Evolutionary conservation across 805 yeast species (phyloP), one percentile per base, ranked within the genome.

Genomic region (Zygoascus ofunaensis): DNA sequence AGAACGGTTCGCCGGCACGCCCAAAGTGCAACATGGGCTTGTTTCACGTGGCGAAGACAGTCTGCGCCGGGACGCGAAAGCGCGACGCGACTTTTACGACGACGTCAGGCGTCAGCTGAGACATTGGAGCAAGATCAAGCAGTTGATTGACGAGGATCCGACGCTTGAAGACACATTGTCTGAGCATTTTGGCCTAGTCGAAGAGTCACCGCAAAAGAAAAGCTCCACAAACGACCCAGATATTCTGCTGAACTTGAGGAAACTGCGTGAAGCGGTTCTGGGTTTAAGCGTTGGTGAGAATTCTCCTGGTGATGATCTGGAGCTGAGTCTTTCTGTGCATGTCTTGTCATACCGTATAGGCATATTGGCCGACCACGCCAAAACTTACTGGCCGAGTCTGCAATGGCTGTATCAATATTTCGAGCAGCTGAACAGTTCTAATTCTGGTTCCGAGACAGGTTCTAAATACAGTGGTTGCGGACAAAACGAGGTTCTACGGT

Each of bases 211-310:
- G 14, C 12, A 26, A 8, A 10, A 8, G 8, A 26, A 26, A 26
- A 14, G 15, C 8, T 7, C 36, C 36, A 34, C 36, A n/a, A 34
- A 34, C 8, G 12, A 12, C 12, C 36, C 8, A 8, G 36, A 34
- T 18, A n/a, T 34, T 7, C 2, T n/a, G 5, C 15, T 37, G 41
- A 26, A 37, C 4, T 17, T 37, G 33, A 14, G 41, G n/a, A 37
- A 37, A 23, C 34, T 37, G 5, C 33, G 41, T 23, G 41, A 37
- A 24, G 32, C 41, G 19, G 20, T 37, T 37, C 33, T 37, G 21
- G 18, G 33, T n/a, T n/a, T n/a, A n/a, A n/a, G n/a, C n/a, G n/a
- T n/a, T n/a, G n/a, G n/a, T n/a, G n/a, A n/a, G n/a, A n/a, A n/a
- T n/a, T n/a, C n/a, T n/a, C n/a, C n/a, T n/a, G n/a, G n/a, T n/a